phyloP scores from a whole-genome alignment of 2,329 filamentous ascomycete genomes.

The Pyricularia pennisetigena region DNA sequence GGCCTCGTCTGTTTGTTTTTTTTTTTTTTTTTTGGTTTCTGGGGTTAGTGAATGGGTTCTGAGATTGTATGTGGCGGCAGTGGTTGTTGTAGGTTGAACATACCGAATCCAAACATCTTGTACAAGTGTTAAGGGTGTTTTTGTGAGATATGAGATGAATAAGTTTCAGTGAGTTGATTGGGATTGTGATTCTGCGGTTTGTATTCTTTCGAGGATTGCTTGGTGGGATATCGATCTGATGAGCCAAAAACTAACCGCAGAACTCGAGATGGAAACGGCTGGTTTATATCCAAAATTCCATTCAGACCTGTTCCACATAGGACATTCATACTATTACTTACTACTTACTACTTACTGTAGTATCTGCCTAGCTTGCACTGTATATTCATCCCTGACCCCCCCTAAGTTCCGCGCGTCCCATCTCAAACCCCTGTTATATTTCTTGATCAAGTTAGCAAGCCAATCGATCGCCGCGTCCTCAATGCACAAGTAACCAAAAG shows the following conservation, averaged over 20 bases:
- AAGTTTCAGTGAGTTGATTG: not conserved
- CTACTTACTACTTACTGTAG: too few species aligned
- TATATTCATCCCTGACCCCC: not conserved
- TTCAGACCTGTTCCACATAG: not conserved
- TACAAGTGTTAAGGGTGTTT: not conserved
- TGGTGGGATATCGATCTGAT: not conserved
- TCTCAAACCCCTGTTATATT: not conserved
- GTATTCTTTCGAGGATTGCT: not conserved
- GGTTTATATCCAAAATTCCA: not conserved
- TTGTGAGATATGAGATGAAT: not conserved
- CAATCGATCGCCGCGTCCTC: not conserved
- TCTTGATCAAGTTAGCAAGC: not conserved
- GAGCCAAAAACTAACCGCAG: not conserved
- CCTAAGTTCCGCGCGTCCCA: not conserved
- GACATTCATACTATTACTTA: too few species aligned
- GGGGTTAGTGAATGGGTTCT: not conserved
- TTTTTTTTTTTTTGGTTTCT: not conserved
- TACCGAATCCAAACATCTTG: slow-evolving; percentile 7
- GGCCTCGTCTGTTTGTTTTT: slow-evolving; percentile 31
- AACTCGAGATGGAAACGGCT: not conserved
- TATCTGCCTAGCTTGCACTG: not conserved
- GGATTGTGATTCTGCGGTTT: not conserved
- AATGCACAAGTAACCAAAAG: not conserved
- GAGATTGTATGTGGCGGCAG: not conserved
- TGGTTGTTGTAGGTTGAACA: not conserved